phyloP scores from a whole-genome alignment of 108 stramenopile species.

The Skeletonema tropicum region DNA sequence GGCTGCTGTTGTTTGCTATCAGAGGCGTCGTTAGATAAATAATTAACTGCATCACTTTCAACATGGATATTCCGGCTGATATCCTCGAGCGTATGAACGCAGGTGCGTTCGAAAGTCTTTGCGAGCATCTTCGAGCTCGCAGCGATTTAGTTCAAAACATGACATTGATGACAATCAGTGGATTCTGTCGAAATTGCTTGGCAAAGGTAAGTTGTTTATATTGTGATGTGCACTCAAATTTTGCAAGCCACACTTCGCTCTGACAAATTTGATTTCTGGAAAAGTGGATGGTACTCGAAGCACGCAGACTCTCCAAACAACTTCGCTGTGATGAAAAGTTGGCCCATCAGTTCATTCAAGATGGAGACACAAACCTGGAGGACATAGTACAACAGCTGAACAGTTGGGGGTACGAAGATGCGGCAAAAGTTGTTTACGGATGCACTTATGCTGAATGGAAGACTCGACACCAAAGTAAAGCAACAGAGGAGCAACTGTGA shows the following conservation, averaged over 20 bases:
- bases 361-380: slow-evolving; percentile 13
- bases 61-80: slow-evolving; percentile 20
- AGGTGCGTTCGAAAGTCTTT: slow-evolving; percentile 73
- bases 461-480: slow-evolving; percentile 48
- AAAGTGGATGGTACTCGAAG: slow-evolving; percentile 59
- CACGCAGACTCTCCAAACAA: slow-evolving; percentile 34
- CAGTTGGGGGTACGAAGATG: slow-evolving; percentile 49
- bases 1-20: too few species aligned
- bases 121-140: slow-evolving; percentile 67
- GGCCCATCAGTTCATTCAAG: background rate
- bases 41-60: background rate
- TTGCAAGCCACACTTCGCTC: too few species aligned
- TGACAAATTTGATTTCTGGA: slow-evolving; percentile 5
- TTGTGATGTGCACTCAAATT: background rate
- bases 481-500: slow-evolving; percentile 56
- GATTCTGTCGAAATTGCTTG: slow-evolving; percentile 74
- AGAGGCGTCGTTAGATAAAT: too few species aligned
- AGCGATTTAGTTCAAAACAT: slow-evolving; percentile 86
- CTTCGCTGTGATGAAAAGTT: slow-evolving; percentile 12
- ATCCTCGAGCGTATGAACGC: slow-evolving; percentile 66
- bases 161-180: slow-evolving; percentile 61
- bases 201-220: slow-evolving; percentile 44
- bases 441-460: slow-evolving; percentile 53
- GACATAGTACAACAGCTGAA: slow-evolving; percentile 16
- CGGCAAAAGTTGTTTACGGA: slow-evolving; percentile 53